phyloP scores from a whole-genome alignment of 1,284 basidiomycete species.

The Pisolithus thermaeus region DNA sequence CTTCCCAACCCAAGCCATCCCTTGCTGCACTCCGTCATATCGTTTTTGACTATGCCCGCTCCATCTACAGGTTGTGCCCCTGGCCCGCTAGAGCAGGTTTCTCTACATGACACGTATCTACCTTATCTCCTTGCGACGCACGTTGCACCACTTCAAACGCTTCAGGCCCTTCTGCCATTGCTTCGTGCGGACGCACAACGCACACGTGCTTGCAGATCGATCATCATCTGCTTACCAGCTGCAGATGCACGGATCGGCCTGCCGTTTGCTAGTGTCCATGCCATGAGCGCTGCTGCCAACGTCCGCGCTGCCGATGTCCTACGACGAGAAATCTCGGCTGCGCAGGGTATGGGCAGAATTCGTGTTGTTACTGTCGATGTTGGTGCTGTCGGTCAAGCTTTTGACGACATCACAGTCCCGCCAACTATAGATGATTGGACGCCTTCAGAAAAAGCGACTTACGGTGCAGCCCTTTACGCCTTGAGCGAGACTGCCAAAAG shows the following conservation, averaged over 20 bases:
- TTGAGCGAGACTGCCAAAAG: conserved; percentile 38
- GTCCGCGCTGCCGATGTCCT: conserved; percentile 65
- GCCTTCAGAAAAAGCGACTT: conserved; percentile 60
- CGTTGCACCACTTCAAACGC: conserved; percentile 64
- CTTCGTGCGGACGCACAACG: conserved; percentile 57
- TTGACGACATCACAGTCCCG: background rate
- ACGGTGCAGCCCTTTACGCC: conserved; percentile 59
- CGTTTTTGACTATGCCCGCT: conserved; percentile 54
- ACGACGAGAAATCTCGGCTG: conserved; percentile 60
- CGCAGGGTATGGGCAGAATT: conserved; percentile 45
- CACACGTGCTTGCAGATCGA: conserved; percentile 49
- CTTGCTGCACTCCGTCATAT: conserved; percentile 67
- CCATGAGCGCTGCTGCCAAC: conserved; percentile 69
- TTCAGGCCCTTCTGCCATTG: conserved; percentile 71
- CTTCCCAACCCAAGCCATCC: conserved; percentile 55
- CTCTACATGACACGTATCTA: conserved; percentile 56
- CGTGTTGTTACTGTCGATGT: conserved; percentile 60
- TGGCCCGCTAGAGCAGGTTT: conserved; percentile 66
- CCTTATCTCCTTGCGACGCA: conserved; percentile 68
- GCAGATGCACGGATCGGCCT: conserved; percentile 65
- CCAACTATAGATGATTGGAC: conserved; percentile 58
- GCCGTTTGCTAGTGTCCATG: conserved; percentile 53
- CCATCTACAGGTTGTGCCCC: conserved; percentile 31
- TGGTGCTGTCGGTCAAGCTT: conserved; percentile 22
- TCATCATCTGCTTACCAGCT: conserved; percentile 67